Evolutionary conservation across 306 rosid species (phyloP).

Genomic region (Calophaca sinica): DNA sequence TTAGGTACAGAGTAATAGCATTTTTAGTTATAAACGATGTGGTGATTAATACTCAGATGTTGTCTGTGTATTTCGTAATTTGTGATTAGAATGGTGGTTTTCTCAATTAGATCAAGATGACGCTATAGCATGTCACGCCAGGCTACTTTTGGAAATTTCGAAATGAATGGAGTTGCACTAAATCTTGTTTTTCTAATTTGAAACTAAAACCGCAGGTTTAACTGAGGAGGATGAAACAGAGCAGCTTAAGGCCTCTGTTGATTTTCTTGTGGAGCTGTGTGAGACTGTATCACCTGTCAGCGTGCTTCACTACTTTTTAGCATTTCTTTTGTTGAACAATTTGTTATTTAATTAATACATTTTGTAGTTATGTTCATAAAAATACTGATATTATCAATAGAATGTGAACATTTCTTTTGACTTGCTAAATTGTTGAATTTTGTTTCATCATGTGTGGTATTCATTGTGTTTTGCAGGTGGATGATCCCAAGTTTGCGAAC

Average conservation of each 20-base stretch:
- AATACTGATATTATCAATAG: background rate
- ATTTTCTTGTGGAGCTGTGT: constrained; percentile 89
- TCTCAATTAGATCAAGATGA: background rate
- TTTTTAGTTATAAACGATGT: background rate
- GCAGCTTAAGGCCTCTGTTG: constrained; percentile 79
- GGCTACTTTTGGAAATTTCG: constrained; percentile 23
- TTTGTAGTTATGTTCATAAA: background rate
- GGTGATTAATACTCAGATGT: background rate
- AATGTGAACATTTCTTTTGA: background rate
- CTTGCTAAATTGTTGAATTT: constrained; percentile 13
- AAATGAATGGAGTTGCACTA: constrained; percentile 5
- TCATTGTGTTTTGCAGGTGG: constrained; percentile 60
- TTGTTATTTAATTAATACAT: background rate
- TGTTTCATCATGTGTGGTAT: background rate
- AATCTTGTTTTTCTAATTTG: constrained; percentile 28
- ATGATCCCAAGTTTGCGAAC: constrained; percentile 68
- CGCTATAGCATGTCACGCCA: constrained; percentile 24
- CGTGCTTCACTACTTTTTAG: constrained; percentile 20
- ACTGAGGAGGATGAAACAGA: constrained; percentile 71
- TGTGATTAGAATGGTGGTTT: constrained; percentile 28
- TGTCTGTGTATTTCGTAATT: background rate
- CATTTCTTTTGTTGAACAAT: too few relatives aligned
- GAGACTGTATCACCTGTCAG: constrained; percentile 70
- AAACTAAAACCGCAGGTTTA: constrained; percentile 52
- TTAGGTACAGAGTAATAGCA: constrained; percentile 54